Conservation (phyloP, 345 rosid genomes). For the Excoecaria cochinchinensis region DNA sequence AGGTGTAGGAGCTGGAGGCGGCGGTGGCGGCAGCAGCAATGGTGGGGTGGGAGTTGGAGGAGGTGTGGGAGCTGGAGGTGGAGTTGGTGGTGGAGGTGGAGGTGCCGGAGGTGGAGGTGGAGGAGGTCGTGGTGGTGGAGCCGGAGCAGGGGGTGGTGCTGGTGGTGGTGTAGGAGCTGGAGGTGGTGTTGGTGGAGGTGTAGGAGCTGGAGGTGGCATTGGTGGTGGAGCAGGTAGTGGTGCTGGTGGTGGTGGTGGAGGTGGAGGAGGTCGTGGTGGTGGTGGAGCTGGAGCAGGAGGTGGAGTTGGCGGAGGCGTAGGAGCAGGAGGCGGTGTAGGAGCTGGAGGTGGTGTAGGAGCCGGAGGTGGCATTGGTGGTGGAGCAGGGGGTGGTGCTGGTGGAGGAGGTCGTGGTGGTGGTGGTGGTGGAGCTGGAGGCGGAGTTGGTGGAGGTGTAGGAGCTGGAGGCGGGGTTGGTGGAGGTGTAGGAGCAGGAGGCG, state of each 20-base stretch:
- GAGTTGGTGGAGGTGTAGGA: background rate
- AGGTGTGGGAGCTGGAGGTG: background rate
- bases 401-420: background rate
- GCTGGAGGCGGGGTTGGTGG: too few relatives aligned
- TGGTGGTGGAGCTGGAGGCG: background rate
- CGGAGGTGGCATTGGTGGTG: background rate
- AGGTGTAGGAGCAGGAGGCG: background rate
- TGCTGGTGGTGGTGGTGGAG: background rate
- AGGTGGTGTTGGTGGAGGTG: background rate
- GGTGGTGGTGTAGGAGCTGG: background rate
- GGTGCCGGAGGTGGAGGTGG: background rate
- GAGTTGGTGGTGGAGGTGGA: background rate
- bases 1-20: background rate
- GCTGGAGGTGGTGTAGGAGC: background rate
- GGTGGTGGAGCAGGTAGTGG: background rate
- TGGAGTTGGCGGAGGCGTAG: background rate
- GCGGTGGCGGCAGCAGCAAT: background rate
- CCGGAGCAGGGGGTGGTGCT: background rate
- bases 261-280: background rate
- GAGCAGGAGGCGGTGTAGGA: background rate
- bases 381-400: background rate
- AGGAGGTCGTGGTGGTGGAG: background rate
- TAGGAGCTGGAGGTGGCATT: background rate
- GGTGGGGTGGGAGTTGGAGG: background rate
- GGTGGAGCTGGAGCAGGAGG: background rate